Percentiles rank a stretch among this genome's conserved stretches.
Evolutionary conservation across 257 asterid species (phyloP).

Genomic region (Ilex aquifolium): DNA sequence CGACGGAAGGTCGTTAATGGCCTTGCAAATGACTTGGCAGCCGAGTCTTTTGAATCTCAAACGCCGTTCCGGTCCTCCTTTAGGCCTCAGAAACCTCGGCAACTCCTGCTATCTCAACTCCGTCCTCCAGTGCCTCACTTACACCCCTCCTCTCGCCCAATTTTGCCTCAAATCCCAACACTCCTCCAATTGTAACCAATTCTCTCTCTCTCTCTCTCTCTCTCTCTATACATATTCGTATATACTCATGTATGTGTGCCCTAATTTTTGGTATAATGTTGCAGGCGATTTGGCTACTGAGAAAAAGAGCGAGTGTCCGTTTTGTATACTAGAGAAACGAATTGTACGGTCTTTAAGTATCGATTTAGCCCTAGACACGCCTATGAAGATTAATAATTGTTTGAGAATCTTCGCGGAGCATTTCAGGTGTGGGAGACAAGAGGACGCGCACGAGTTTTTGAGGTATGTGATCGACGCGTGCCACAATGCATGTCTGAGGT

Average conservation of each 20-base stretch:
- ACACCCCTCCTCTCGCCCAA: conserved; percentile 91
- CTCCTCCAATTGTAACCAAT: conserved; percentile 53
- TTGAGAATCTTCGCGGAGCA: conserved; percentile 79
- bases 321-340: conserved; percentile 84
- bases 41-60: conserved; percentile 63
- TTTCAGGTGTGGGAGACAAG: conserved; percentile 84
- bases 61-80: conserved; percentile 81
- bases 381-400: conserved; percentile 61
- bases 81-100: conserved; percentile 95
- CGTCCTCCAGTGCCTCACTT: conserved; percentile 98
- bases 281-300: conserved; percentile 73
- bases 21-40: conserved; percentile 99
- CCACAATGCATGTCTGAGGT: conserved; percentile 85
- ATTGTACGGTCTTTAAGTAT: conserved; percentile 68
- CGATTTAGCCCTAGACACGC: conserved; percentile 64
- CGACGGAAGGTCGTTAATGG: conserved; percentile 47
- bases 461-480: conserved; percentile 97
- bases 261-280: neutral
- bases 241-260: neutral
- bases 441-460: conserved; percentile 97
- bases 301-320: conserved; percentile 91
- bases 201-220: neutral
- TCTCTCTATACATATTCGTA: neutral
- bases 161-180: conserved; percentile 84
- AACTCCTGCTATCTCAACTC: conserved; percentile 95